Base-by-base conservation (phyloP, 2,329 filamentous ascomycete genomes). In the Trichoderma semiorbis region DNA sequence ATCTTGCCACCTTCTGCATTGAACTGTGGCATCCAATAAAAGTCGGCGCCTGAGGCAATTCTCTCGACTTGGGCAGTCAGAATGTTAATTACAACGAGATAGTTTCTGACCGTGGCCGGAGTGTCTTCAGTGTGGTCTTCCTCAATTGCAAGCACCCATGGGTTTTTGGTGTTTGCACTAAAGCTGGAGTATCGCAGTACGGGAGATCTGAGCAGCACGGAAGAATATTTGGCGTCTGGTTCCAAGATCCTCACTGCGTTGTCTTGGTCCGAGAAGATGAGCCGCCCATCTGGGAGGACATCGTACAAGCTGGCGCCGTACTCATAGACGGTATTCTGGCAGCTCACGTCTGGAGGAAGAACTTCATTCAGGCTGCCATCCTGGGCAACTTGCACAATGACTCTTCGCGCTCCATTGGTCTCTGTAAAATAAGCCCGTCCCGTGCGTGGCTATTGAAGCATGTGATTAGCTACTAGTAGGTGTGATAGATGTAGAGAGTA, bases 1-100 rank as follows among this genome's bases (percentile, higher is more conserved):
- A 88, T 74, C 64, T 81, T 82, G 7, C 77, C 79, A 1, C 85
- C 85, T 72, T 86, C 82, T 0, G 78, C 81, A 72, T 82, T 86
- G 74, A 85, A 88, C 18, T 82, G 82, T 0, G 87, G 86, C 26
- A 83, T 81, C 26, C 82, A 83, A 75, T 88, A 88, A 66, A 89
- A 89, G 75, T 89, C 87, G 3, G 85, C 83, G 0, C 83, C 85
- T 6, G 79, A 72, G 0, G 81, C 80, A 4, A 87, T 74, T 1
- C 82, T 76, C 32, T 76, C 80, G 2, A 84, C 80, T 10, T 81
- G 76, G 1, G 82, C 84, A 78, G 85, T 80, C 61, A 80, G 74
- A 1, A 77, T 74, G 66, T 85, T 79, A 74, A 85, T 81, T 2
- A 78, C 81, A 1, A 83, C 83, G 12, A 84, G 74, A 57, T 80